Percentiles rank a stretch among this genome's conserved stretches.
These are phyloP conservation scores for Neofusicoccum ribis DNA, from an alignment of 2,329 filamentous ascomycete genomes.

Conservation along the genomic window DNA sequence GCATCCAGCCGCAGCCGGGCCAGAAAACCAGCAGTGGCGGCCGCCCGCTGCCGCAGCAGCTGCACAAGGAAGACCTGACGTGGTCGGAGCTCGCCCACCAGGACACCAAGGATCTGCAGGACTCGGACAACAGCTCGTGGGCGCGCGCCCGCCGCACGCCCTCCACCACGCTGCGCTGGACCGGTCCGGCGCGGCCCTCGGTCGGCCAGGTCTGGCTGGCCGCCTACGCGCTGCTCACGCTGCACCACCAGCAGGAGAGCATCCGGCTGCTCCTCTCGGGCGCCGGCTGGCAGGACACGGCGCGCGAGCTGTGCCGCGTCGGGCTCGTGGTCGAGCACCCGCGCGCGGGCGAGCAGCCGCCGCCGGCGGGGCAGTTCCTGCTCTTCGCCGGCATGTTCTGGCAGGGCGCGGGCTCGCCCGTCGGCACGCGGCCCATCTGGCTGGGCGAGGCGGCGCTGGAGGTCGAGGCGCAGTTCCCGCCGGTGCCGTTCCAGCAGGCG, in stretches of 20 bases:
- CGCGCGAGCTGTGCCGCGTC: conserved; percentile 36
- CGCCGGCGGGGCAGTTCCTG: conserved; percentile 46
- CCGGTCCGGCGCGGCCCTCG: conserved; percentile 33
- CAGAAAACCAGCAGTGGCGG: conserved; percentile 14
- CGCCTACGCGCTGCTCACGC: conserved; percentile 47
- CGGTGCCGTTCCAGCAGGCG: conserved; percentile 42
- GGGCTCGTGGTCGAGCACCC: conserved; percentile 42
- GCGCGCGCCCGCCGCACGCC: conserved; percentile 49
- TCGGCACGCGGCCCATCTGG: conserved; percentile 45
- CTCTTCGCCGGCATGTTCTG: conserved; percentile 52
- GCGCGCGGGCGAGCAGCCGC: conserved; percentile 31
- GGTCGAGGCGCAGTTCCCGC: conserved; percentile 26
- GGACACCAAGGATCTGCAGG: conserved; percentile 29
- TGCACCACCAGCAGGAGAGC: conserved; percentile 47
- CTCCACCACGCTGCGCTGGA: conserved; percentile 46
- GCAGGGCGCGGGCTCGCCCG: conserved; percentile 47
- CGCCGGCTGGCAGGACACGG: conserved; percentile 39
- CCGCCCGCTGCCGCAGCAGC: conserved; percentile 30
- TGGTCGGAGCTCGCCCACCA: conserved; percentile 19
- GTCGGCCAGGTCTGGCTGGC: conserved; percentile 51
- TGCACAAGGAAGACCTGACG: conserved; percentile 32
- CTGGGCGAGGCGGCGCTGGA: conserved; percentile 22
- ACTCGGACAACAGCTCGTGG: conserved; percentile 42
- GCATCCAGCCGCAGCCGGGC: not conserved
- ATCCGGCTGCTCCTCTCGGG: conserved; percentile 46